Evolutionary conservation across 1,139 yeast species (phyloP), one percentile per base, ranked within the genome.

Genomic region (Suhomyces bokatorum): DNA sequence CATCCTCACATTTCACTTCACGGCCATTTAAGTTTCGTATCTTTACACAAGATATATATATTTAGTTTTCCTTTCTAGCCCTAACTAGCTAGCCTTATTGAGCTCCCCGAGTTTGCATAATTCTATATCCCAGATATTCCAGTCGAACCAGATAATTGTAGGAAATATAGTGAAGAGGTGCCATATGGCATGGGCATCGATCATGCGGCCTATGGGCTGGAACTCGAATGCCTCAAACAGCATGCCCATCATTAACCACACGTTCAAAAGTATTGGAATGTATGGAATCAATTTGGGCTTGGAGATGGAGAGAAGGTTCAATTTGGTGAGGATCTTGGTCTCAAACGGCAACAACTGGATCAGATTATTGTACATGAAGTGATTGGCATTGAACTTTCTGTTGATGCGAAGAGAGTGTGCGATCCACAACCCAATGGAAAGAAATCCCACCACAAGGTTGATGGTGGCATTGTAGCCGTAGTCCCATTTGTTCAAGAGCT

Each of bases 111-210:
- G 40, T 47, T 60, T 68, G 49, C 59, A 52, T 52, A 71, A 52
- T 51, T 74, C 78, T 38, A 74, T 48, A 48, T 74, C 79, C 79
- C 79, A 74, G n/a, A 73, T 62, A 48, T 70, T 72, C 79, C 79
- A 74, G 49, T 73, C 78, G 50, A 62, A 73, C 79, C 78, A 74
- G 8, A 74, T 55, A 7, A 71, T 50, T 14, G 73, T 66, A 1
- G 79, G 78, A 42, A 70, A 60, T 2, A 73, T 67, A 3, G 78
- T 74, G 33, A 69, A 58, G 24, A 73, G 57, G 49, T 74, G 79
- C 79, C 79, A 74, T 11, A 74, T 46, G 9, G 73, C 55, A 56
- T 74, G 79, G 10, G 75, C 74, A 51, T 74, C 79, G 1, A 74
- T 45, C 20, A 73, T 51, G 37, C 64, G 56, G 15, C 34, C 47